Percentiles rank a stretch among this genome's conserved stretches.
Evolutionary conservation across 176 grass and related monocot species (phyloP).

Genomic region (Pontederia crassipes): DNA sequence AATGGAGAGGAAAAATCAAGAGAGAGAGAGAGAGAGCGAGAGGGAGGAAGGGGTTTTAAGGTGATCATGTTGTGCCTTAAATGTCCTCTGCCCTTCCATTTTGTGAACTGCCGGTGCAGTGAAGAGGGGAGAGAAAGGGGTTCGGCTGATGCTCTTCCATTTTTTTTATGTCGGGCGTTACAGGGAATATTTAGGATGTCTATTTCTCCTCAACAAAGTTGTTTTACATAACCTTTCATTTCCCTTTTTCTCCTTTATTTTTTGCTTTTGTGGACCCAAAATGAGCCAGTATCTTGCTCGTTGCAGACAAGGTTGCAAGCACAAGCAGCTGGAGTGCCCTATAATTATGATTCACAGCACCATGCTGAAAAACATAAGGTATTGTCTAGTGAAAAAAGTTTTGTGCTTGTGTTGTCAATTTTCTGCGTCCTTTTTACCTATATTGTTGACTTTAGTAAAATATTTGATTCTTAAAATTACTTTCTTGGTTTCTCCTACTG

Average conservation of each 20-base stretch:
- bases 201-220: not conserved
- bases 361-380: not conserved
- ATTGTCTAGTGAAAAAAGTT: not conserved
- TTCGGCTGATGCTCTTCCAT: too few relatives aligned
- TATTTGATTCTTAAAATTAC: too few relatives aligned
- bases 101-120: too few relatives aligned
- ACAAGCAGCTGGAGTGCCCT: conserved; percentile 79
- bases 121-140: too few relatives aligned
- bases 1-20: too few relatives aligned
- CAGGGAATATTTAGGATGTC: not conserved
- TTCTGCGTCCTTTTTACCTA: not conserved
- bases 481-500: too few relatives aligned
- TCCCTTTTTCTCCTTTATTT: not conserved
- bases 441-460: too few relatives aligned
- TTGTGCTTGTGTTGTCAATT: not conserved
- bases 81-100: too few relatives aligned
- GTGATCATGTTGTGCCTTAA: too few relatives aligned
- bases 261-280: not conserved
- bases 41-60: too few relatives aligned
- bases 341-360: conserved; percentile 22
- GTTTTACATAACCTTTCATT: not conserved
- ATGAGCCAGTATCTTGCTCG: conserved; percentile 1
- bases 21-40: too few relatives aligned
- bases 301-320: conserved; percentile 92
- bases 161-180: too few relatives aligned